Conservation (phyloP, 2,329 filamentous ascomycete genomes). For the Microdochium bolleyi region DNA sequence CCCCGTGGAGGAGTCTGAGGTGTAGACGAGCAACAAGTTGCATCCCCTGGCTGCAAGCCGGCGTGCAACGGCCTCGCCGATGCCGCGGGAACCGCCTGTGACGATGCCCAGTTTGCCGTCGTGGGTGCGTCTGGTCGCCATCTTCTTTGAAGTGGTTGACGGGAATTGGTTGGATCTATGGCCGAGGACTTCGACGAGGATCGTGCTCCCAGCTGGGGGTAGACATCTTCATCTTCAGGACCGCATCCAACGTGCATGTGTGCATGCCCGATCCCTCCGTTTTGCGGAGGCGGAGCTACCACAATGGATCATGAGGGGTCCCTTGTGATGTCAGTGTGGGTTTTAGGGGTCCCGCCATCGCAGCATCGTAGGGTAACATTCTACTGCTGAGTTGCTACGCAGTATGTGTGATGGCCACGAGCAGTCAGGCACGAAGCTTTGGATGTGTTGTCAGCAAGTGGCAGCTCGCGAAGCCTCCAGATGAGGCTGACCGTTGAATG, state of each 20-base stretch:
- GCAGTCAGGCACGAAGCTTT: too few relatives aligned
- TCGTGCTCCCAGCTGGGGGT: too few relatives aligned
- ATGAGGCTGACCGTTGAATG: too few relatives aligned
- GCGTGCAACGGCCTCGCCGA: conserved; percentile 7
- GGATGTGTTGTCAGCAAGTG: too few relatives aligned
- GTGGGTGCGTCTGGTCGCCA: conserved; percentile 2
- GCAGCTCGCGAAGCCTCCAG: too few relatives aligned
- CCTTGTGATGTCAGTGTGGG: background rate
- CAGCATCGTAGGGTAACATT: background rate
- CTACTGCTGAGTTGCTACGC: background rate
- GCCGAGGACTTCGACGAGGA: too few relatives aligned
- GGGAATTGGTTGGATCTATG: too few relatives aligned
- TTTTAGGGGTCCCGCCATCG: background rate
- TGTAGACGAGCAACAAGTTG: conserved; percentile 7
- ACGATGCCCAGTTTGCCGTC: conserved; percentile 39
- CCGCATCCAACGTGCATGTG: background rate
- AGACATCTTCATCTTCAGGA: too few relatives aligned
- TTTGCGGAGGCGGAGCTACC: background rate
- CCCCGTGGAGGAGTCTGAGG: conserved; percentile 5
- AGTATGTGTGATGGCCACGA: too few relatives aligned
- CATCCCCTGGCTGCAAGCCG: conserved; percentile 6
- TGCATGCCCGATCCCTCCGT: background rate
- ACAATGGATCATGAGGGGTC: background rate
- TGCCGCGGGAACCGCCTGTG: conserved; percentile 36
- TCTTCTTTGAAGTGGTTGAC: background rate